Evolutionary conservation across 768 basidiomycete genomes (phyloP).

Genomic region (Erythrobasidium yunnanense): DNA sequence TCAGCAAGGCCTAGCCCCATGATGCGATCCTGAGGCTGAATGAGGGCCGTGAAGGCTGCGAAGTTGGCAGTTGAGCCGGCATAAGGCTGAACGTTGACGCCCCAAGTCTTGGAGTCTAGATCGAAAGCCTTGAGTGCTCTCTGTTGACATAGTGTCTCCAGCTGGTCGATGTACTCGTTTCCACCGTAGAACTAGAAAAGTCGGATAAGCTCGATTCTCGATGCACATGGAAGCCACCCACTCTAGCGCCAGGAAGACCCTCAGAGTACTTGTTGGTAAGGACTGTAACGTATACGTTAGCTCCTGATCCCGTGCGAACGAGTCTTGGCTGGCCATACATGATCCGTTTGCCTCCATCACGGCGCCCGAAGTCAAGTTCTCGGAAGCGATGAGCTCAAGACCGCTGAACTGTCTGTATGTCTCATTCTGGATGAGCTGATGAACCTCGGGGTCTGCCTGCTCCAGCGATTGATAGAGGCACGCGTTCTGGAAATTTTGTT

Average conservation of each 20-base stretch:
- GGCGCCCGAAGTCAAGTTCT: conserved; percentile 94
- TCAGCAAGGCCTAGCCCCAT: conserved; percentile 99
- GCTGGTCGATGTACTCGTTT: conserved; percentile 88
- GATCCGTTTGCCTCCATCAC: conserved; percentile 98
- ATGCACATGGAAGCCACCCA: neutral
- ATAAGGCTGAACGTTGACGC: conserved; percentile 98
- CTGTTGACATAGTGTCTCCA: conserved; percentile 86
- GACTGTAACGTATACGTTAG: neutral
- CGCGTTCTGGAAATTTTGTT: conserved; percentile 87
- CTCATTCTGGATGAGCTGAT: conserved; percentile 65
- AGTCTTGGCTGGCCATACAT: conserved; percentile 47
- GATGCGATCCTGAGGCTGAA: conserved; percentile 92
- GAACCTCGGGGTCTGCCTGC: conserved; percentile 50
- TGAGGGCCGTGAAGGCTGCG: conserved; percentile 85
- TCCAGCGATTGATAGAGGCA: conserved; percentile 68
- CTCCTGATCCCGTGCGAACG: neutral
- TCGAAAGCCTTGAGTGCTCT: conserved; percentile 92
- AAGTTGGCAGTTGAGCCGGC: conserved; percentile 79
- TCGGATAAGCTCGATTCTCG: neutral
- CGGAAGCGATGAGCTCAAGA: conserved; percentile 93
- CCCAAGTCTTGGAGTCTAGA: conserved; percentile 79
- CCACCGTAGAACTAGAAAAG: conserved; percentile 46
- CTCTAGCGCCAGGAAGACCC: conserved; percentile 86
- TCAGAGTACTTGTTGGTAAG: conserved; percentile 53
- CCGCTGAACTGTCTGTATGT: conserved; percentile 20